Conservation (phyloP, 768 basidiomycete species). For the Cytidiella melzeri region DNA sequence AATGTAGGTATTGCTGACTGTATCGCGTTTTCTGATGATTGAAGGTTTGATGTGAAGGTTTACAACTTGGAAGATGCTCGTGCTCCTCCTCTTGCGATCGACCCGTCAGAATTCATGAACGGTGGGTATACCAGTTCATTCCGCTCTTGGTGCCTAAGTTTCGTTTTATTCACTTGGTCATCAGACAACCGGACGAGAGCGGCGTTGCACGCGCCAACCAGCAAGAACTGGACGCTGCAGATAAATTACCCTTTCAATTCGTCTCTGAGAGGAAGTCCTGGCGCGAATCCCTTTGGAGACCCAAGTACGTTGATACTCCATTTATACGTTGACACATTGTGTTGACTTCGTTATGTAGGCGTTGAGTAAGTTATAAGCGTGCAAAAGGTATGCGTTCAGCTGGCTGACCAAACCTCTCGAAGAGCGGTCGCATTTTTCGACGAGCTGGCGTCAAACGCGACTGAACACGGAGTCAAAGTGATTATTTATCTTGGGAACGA, state of each 20-base stretch:
- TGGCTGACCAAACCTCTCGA: neutral
- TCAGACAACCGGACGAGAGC: constrained; percentile 49
- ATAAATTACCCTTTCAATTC: constrained; percentile 32
- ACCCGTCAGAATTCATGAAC: constrained; percentile 39
- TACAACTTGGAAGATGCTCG: constrained; percentile 28
- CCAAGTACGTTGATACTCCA: constrained; percentile 3
- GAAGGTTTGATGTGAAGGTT: no score
- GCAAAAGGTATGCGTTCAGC: neutral
- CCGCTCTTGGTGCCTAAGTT: no score
- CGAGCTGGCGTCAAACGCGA: constrained; percentile 58
- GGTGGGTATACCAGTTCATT: neutral
- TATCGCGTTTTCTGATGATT: no score
- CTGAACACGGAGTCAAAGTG: constrained; percentile 42
- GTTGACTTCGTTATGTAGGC: no score
- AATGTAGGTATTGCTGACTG: no score
- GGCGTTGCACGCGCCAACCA: constrained; percentile 65
- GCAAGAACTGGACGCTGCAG: constrained; percentile 36
- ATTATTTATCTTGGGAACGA: constrained; percentile 66
- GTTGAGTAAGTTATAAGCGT: neutral
- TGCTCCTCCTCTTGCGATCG: constrained; percentile 50
- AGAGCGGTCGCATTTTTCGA: constrained; percentile 60
- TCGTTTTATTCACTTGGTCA: no score
- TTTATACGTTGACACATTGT: no score
- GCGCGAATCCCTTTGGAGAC: no score
- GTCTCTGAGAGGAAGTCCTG: no score